Conservation (phyloP, 1,284 basidiomycete species). For the Golubevia pallescens region DNA sequence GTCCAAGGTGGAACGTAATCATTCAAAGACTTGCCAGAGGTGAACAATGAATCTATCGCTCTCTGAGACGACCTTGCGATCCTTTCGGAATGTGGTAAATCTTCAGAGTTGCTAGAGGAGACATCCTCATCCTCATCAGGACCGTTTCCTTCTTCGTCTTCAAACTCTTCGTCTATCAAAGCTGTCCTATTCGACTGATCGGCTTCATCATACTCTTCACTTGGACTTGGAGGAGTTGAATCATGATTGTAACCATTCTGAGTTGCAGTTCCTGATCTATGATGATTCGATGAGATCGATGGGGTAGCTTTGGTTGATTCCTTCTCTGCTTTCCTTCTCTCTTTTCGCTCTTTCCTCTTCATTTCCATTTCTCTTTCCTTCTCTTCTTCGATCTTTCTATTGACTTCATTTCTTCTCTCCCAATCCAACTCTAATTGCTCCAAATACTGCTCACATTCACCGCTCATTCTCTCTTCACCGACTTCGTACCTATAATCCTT, state of each 20-base stretch:
- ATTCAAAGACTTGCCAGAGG: conserved; percentile 36
- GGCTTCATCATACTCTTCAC: conserved; percentile 2
- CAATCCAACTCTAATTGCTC: conserved; percentile 93
- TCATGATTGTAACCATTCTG: conserved; percentile 26
- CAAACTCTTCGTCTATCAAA: neutral
- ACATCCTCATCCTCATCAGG: conserved; percentile 14
- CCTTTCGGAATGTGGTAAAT: conserved; percentile 25
- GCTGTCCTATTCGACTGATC: neutral
- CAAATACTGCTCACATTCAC: conserved; percentile 91
- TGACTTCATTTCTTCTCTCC: conserved; percentile 72
- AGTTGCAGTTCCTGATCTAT: conserved; percentile 35
- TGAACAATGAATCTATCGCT: conserved; percentile 41
- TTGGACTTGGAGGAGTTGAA: conserved; percentile 1
- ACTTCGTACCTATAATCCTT: conserved; percentile 95
- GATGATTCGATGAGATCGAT: conserved; percentile 12
- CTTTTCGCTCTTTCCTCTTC: conserved; percentile 14
- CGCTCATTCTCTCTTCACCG: conserved; percentile 86
- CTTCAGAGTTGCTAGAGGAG: conserved; percentile 7
- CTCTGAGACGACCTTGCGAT: conserved; percentile 23
- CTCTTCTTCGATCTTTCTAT: conserved; percentile 24
- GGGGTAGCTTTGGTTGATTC: too few relatives aligned
- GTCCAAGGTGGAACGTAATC: conserved; percentile 47
- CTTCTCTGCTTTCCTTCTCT: too few relatives aligned
- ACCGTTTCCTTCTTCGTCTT: too few relatives aligned
- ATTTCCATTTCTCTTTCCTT: conserved; percentile 19